Evolutionary conservation across 2,329 filamentous ascomycete genomes (phyloP), one percentile per base, ranked within the genome.

Genomic region (Cylindrodendrum hubeiense): DNA sequence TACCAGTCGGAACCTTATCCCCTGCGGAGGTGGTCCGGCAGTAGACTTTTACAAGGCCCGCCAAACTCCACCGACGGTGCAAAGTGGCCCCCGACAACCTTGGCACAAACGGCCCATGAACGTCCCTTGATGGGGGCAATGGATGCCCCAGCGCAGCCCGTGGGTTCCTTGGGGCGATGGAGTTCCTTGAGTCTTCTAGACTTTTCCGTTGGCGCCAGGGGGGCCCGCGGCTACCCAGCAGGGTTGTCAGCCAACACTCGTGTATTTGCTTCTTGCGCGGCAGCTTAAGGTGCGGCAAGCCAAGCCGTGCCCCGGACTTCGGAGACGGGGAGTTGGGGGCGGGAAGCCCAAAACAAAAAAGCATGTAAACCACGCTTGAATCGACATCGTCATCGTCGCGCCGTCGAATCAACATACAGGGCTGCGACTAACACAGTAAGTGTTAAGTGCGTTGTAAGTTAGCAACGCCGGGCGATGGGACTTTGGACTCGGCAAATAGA

Each of bases 241-340:
- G 56, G 15, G 52, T 51, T 54, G 54, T 39, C 59, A 54, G 60
- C 52, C 47, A 58, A 62, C 51, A 44, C 47, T 61, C 70, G 65
- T 67, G 53, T 47, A 46, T 26, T 73, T 73, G 67, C 69, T 73
- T 73, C 66, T 71, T 68, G 60, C 65, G 67, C 71, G 69, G 64
- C 65, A 52, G 69, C 58, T 72, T 60, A 63, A 65, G 37, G 53
- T 17, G 47, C 54, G 39, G 50, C 34, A 30, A 56, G 56, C 26
- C 61, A 67, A 61, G 65, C 49, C 65, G 30, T 47, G 54, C 60
- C 60, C 60, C 60, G 19, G 60, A 63, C 49, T 63, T 46, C 34
- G 41, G 44, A 33, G 26, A 43, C 26, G 49, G 60, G 60, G 53
- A 57, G 50, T 15, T 17, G 15, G 53, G 43, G 54, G 28, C 39